Conservation (phyloP, 179 eudicot genomes). For the Carnegiea gigantea region DNA sequence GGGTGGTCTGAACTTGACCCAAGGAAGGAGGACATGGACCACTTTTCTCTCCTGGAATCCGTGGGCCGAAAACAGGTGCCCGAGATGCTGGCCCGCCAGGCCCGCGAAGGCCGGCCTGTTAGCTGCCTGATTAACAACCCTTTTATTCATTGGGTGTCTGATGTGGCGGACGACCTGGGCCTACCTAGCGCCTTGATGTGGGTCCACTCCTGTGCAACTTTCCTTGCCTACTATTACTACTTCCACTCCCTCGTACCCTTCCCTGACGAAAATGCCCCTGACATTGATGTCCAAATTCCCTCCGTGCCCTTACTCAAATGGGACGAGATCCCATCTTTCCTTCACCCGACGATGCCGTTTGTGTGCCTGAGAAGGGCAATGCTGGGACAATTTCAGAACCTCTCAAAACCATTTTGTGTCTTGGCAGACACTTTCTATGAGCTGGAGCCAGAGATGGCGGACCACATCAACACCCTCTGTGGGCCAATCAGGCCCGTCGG, state of each 20-base stretch:
- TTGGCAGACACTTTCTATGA: conserved; percentile 70
- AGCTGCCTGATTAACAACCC: conserved; percentile 37
- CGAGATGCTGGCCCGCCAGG: conserved; percentile 1
- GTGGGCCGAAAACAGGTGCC: not conserved
- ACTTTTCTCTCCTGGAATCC: conserved; percentile 9
- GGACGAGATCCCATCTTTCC: conserved; percentile 79
- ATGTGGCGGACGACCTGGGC: conserved; percentile 30
- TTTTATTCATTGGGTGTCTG: conserved; percentile 50
- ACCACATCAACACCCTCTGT: conserved; percentile 39
- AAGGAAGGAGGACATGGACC: conserved; percentile 41
- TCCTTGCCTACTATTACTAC: conserved; percentile 37
- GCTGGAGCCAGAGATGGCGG: conserved; percentile 54
- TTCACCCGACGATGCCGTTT: conserved; percentile 65
- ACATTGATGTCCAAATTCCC: conserved; percentile 57
- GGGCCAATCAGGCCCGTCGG: conserved; percentile 64
- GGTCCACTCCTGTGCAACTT: conserved; percentile 47
- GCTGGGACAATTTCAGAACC: conserved; percentile 61
- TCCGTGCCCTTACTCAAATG: conserved; percentile 54
- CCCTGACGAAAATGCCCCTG: conserved; percentile 39
- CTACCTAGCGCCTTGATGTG: conserved; percentile 56
- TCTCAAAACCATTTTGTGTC: conserved; percentile 55
- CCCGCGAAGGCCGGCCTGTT: conserved; percentile 13
- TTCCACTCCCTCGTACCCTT: conserved; percentile 24
- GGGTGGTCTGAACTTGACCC: conserved; percentile 47
- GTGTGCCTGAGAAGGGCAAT: conserved; percentile 53